A percentile compares a stretch with the other conserved stretches of the same genome.
Conservation (phyloP, 2,329 filamentous ascomycete genomes). For the Orbilia oligospora region DNA sequence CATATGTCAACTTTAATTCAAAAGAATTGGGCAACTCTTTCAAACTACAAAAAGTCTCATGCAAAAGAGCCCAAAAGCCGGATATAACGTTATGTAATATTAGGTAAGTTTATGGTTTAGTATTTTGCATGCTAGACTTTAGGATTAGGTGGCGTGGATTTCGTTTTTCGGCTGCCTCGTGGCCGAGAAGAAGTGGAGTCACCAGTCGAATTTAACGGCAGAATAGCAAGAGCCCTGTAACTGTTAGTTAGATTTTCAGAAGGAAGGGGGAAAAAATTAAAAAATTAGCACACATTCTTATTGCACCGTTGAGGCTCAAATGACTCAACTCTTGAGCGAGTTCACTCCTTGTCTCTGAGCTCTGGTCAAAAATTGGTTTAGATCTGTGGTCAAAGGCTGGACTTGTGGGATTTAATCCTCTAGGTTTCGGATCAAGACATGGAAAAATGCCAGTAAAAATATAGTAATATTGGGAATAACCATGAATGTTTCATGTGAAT, state of each 20-base stretch:
- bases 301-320: slow-evolving; percentile 25
- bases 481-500: slow-evolving; percentile 17
- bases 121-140: slow-evolving; percentile 1
- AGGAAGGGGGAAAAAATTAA: background rate
- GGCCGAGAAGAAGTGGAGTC: slow-evolving; percentile 23
- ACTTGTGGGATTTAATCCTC: background rate
- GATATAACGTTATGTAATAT: slow-evolving; percentile 24
- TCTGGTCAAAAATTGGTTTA: background rate
- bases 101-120: background rate
- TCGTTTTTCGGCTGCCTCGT: slow-evolving; percentile 31
- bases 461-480: background rate
- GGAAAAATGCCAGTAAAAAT: no score
- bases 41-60: no score
- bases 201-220: background rate
- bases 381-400: background rate
- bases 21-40: no score
- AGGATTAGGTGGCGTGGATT: slow-evolving; percentile 23
- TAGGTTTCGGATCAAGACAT: background rate
- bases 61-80: background rate
- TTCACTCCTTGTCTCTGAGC: background rate
- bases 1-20: background rate
- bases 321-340: background rate
- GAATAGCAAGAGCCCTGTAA: background rate
- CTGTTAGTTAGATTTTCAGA: background rate
- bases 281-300: background rate